Conservation (phyloP, 257 asterid genomes). For the Ilex asprella region DNA sequence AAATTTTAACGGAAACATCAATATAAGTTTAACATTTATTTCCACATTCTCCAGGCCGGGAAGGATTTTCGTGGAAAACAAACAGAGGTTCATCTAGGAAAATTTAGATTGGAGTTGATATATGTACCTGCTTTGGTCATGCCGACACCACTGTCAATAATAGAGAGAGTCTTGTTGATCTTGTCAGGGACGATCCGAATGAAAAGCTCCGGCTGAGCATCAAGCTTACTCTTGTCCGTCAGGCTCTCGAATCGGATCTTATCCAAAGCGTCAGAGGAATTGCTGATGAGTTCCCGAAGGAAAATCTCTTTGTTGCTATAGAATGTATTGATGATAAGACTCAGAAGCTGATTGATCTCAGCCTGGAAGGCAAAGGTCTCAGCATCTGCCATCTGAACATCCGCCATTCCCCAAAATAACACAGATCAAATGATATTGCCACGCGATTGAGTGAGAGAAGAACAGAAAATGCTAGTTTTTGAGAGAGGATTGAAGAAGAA, state of each 20-base stretch:
- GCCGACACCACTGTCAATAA: slow-evolving; percentile 74
- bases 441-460: too few species aligned
- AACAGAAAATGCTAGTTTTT: too few species aligned
- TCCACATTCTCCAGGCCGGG: too few species aligned
- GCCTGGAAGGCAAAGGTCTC: slow-evolving; percentile 85
- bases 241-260: slow-evolving; percentile 71
- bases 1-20: too few species aligned
- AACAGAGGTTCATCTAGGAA: too few species aligned
- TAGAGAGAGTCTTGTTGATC: slow-evolving; percentile 61
- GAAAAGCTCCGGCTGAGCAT: slow-evolving; percentile 74
- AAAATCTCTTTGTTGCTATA: slow-evolving; percentile 79
- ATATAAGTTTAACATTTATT: too few species aligned
- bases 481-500: too few species aligned
- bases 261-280: slow-evolving; percentile 74
- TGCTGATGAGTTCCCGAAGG: slow-evolving; percentile 66
- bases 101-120: neutral
- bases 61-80: too few species aligned
- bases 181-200: slow-evolving; percentile 69
- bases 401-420: slow-evolving; percentile 34
- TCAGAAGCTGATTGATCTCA: slow-evolving; percentile 69
- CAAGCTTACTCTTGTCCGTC: slow-evolving; percentile 76
- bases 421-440: neutral
- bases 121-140: slow-evolving; percentile 80
- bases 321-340: slow-evolving; percentile 67
- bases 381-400: slow-evolving; percentile 33